Evolutionary conservation across 495 filamentous ascomycete species (phyloP).

Genomic region (Penicillium mononematosum): DNA sequence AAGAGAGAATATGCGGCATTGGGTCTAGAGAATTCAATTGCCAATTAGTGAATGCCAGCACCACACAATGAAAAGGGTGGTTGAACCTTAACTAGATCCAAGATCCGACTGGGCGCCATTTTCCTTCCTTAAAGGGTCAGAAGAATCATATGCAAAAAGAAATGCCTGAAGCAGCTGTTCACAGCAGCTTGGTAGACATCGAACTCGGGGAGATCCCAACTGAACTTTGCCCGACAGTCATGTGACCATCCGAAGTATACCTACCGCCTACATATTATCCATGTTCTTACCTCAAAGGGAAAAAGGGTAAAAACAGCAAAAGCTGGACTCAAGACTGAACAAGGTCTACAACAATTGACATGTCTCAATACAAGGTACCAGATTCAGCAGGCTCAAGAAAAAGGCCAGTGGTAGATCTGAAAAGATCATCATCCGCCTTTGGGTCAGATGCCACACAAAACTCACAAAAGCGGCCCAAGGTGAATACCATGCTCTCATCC

Average conservation of each 20-base stretch:
- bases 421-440: background rate
- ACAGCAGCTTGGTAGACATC: background rate
- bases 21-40: conserved; percentile 52
- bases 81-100: conserved; percentile 76
- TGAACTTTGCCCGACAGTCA: conserved; percentile 2
- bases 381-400: background rate
- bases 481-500: background rate
- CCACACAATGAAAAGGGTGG: background rate
- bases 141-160: conserved; percentile 3
- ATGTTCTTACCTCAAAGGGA: background rate
- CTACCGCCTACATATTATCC: conserved; percentile 1
- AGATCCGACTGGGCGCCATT: conserved; percentile 73
- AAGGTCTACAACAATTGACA: background rate
- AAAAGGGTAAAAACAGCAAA: background rate
- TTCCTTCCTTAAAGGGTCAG: conserved; percentile 3
- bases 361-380: background rate
- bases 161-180: conserved; percentile 3
- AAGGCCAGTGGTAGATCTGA: background rate
- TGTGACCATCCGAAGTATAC: background rate
- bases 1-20: conserved; percentile 86
- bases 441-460: background rate
- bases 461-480: conserved; percentile 2
- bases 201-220: background rate
- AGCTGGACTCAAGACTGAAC: background rate
- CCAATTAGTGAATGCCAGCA: conserved; percentile 2